These are phyloP conservation scores for Casuarina equisetifolia DNA, from an alignment of 306 rosid species.

Conservation along the genomic window DNA sequence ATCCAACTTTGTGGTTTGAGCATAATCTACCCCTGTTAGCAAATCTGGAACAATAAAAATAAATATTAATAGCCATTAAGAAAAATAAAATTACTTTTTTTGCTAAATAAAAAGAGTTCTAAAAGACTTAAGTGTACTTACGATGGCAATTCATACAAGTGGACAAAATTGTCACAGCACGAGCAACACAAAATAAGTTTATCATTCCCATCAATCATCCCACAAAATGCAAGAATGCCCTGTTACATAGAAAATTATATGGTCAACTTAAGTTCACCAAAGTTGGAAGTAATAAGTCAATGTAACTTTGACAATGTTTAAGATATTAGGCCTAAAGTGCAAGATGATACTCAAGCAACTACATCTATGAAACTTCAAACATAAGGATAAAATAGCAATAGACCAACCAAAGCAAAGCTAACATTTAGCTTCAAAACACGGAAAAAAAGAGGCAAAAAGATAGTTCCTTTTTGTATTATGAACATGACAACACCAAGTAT, in stretches of 20 bases:
- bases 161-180: constrained; percentile 36
- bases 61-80: neutral
- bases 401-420: no score
- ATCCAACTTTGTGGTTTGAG: constrained; percentile 25
- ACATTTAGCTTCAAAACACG: no score
- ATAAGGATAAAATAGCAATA: neutral
- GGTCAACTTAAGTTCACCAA: neutral
- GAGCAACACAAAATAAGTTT: constrained; percentile 43
- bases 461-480: no score
- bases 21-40: constrained; percentile 40
- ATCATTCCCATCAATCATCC: constrained; percentile 28
- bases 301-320: neutral
- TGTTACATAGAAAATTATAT: constrained; percentile 12
- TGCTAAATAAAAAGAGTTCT: neutral
- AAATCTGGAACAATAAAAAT: constrained; percentile 25
- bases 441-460: no score
- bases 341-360: neutral
- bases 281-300: no score
- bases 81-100: neutral
- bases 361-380: neutral
- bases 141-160: constrained; percentile 48
- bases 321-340: neutral
- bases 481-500: no score
- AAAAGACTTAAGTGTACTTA: constrained; percentile 23
- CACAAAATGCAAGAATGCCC: constrained; percentile 41